Evolutionary conservation across 2,329 filamentous ascomycete species (phyloP).

Genomic region (Calonectria montana): DNA sequence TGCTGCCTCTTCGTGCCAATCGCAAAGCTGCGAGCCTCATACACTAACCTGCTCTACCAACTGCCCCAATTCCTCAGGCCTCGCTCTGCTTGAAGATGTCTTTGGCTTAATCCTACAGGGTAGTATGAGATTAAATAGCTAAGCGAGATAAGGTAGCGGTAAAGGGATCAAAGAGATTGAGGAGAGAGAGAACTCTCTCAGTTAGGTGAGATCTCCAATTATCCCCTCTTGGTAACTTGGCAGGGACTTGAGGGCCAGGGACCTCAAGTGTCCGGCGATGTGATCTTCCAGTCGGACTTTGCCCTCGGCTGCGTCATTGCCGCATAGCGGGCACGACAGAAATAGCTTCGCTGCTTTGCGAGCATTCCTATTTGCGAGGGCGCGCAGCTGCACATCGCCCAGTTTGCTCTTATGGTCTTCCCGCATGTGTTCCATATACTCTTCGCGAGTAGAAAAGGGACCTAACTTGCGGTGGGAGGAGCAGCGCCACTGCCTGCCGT

Average conservation of each 20-base stretch:
- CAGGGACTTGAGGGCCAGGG: constrained; percentile 22
- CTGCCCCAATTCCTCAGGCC: too few species aligned
- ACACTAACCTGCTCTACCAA: too few species aligned
- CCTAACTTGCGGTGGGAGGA: background rate
- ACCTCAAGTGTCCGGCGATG: constrained; percentile 17
- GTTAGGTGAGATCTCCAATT: too few species aligned
- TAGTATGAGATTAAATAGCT: too few species aligned
- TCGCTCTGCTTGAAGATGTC: too few species aligned
- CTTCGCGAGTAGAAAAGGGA: background rate
- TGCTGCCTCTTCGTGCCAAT: too few species aligned
- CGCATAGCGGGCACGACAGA: constrained; percentile 12
- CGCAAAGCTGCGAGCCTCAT: too few species aligned
- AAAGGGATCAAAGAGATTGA: too few species aligned
- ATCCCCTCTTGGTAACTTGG: constrained; percentile 14
- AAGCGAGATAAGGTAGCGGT: too few species aligned
- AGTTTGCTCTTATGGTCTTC: constrained; percentile 2
- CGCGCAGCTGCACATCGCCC: constrained; percentile 11
- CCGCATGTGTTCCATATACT: constrained; percentile 24
- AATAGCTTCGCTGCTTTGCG: background rate
- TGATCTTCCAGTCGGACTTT: constrained; percentile 13
- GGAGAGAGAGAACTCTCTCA: too few species aligned
- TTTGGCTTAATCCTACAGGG: too few species aligned
- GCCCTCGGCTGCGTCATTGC: background rate
- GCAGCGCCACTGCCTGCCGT: constrained; percentile 18
- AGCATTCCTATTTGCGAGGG: constrained; percentile 11